Percentiles rank a stretch among this genome's conserved stretches.
Conservation (phyloP, 345 rosid genomes). For the Hypericum perforatum region DNA sequence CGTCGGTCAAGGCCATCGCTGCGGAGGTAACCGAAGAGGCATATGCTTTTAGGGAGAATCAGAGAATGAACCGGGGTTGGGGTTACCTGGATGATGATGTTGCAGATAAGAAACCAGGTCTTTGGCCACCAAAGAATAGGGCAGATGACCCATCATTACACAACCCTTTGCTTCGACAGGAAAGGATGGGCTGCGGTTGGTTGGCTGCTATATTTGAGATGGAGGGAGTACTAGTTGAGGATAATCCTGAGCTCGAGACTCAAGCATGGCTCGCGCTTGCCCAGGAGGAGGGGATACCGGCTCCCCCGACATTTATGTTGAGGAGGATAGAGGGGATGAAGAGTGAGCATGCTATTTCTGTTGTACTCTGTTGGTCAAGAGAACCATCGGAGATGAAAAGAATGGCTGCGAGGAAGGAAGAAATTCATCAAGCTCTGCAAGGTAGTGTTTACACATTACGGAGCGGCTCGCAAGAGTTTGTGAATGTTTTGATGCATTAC, state of each 20-base stretch:
- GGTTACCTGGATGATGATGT: conserved; percentile 29
- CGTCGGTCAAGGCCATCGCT: conserved; percentile 49
- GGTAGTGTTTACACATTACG: conserved; percentile 72
- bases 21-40: conserved; percentile 65
- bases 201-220: conserved; percentile 91
- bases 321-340: conserved; percentile 87
- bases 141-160: conserved; percentile 76
- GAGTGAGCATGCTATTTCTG: conserved; percentile 92
- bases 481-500: conserved; percentile 63
- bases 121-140: conserved; percentile 83
- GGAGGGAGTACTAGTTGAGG: conserved; percentile 90
- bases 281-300: conserved; percentile 80
- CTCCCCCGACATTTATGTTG: conserved; percentile 64
- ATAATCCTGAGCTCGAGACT: conserved; percentile 64
- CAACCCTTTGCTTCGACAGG: conserved; percentile 83
- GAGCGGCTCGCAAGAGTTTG: conserved; percentile 78
- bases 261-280: conserved; percentile 83
- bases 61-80: conserved; percentile 39
- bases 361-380: conserved; percentile 94
- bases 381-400: conserved; percentile 61
- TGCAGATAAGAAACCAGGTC: conserved; percentile 41
- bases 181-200: conserved; percentile 98
- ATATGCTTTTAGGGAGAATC: conserved; percentile 47
- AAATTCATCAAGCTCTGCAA: conserved; percentile 61
- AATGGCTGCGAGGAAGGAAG: conserved; percentile 79